Evolutionary conservation across 139 green algal genomes (phyloP), one percentile per base, ranked within the genome.

Genomic region (Chlorella sorokiniana): DNA sequence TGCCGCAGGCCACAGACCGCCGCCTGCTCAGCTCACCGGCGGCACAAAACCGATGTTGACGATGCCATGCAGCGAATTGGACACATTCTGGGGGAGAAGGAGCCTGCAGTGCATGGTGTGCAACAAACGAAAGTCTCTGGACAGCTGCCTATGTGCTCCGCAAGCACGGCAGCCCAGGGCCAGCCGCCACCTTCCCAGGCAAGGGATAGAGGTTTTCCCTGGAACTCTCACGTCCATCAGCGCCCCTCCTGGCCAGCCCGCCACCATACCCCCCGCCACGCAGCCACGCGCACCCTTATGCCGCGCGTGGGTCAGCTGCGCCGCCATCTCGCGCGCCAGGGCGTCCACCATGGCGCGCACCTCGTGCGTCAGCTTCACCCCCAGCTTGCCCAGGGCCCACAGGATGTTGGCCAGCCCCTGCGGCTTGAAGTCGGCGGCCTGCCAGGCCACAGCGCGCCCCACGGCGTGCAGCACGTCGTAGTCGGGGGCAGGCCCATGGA

Each of bases 61-160:
- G 37, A 90, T 67, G 23, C 86, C 74, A 42, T 90, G 86, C 81
- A 90, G 78, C 40, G 82, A 69, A 29, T 86, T 90, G 22, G 77
- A 78, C 44, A 90, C 69, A 37, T 90, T 90, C 40, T 83, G 78
- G 10, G 78, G 67, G 8, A 37, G 27, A 35, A 25, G 3, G 3
- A 35, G 27, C 8, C 23, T 65, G 4, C 11, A 1, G 27, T 37
- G 25, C 59, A 38, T 29, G 59, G 59, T 2, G 59, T 9, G 20
- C 25, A n/a, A n/a, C n/a, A n/a, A n/a, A n/a, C n/a, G n/a, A n/a
- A n/a, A n/a, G n/a, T n/a, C n/a, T n/a, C n/a, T n/a, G n/a, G n/a
- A n/a, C 59, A 65, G 59, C 59, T 65, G 62, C 31, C 31, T n/a
- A n/a, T n/a, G n/a, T n/a, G n/a, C n/a, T n/a, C n/a, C n/a, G n/a